Evolutionary conservation across 2,329 filamentous ascomycete species (phyloP).

Genomic region (Pseudocercospora fuligena): DNA sequence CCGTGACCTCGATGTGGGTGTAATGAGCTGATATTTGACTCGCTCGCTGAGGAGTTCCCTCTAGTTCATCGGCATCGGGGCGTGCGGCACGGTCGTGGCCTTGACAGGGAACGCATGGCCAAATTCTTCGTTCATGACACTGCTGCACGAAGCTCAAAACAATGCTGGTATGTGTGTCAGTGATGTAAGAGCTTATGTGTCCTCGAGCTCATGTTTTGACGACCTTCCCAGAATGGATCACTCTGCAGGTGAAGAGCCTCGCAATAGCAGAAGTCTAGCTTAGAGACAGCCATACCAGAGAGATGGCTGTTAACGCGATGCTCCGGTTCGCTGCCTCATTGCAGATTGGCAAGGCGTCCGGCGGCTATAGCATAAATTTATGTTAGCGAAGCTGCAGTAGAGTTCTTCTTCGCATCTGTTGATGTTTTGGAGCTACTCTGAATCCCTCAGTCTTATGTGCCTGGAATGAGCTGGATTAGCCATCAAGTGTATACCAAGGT

Average conservation of each 20-base stretch:
- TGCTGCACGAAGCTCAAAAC: slow-evolving; percentile 14
- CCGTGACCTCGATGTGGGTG: not conserved
- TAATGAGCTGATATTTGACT: not conserved
- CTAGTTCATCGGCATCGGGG: slow-evolving; percentile 11
- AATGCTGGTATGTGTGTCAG: not conserved
- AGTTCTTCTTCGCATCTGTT: not conserved
- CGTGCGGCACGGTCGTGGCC: slow-evolving; percentile 1
- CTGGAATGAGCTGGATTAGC: not conserved
- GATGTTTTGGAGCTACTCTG: not conserved
- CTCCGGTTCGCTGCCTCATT: not conserved
- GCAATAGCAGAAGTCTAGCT: not conserved
- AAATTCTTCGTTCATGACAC: not conserved
- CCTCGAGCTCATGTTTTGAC: not conserved
- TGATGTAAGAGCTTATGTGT: not conserved
- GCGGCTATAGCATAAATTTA: not conserved
- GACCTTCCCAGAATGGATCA: not conserved
- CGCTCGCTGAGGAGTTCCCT: slow-evolving; percentile 4
- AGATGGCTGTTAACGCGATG: not conserved
- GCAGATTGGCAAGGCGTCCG: not conserved
- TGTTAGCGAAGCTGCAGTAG: not conserved
- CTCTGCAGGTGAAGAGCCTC: not conserved
- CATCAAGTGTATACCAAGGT: not conserved
- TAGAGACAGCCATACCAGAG: not conserved
- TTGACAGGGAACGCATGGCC: not conserved
- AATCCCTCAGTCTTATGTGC: not conserved